phyloP scores from a whole-genome alignment of 345 rosid genomes.

The Eucalyptus cloeziana region DNA sequence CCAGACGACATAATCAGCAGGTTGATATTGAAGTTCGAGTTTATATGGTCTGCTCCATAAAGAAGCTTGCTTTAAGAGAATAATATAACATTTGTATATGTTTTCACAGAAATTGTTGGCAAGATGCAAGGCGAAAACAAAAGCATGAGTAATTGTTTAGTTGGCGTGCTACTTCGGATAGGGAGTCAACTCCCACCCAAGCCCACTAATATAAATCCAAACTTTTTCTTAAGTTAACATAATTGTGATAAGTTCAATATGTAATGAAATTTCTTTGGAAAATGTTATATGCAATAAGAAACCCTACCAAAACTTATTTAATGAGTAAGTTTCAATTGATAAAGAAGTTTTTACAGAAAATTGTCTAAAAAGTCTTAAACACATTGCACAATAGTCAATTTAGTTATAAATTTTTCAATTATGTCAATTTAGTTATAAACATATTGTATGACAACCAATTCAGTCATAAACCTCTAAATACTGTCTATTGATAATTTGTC shows the following conservation, averaged over 20 bases:
- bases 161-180: background rate
- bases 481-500: fast-evolving
- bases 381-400: background rate
- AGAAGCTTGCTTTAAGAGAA: background rate
- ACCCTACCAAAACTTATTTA: background rate
- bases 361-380: background rate
- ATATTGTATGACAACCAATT: too few relatives aligned
- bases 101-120: background rate
- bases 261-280: background rate
- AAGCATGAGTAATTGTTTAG: background rate
- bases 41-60: background rate
- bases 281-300: background rate
- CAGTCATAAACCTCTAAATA: too few relatives aligned
- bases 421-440: too few relatives aligned
- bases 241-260: background rate
- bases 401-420: too few relatives aligned
- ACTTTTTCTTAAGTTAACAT: background rate
- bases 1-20: background rate
- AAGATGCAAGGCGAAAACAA: background rate
- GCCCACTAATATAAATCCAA: background rate
- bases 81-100: background rate
- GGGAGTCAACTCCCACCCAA: background rate
- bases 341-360: background rate
- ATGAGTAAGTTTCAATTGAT: background rate
- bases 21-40: background rate